Base-by-base conservation (phyloP, 2,329 filamentous ascomycete genomes). In the Botrytis galanthina region DNA sequence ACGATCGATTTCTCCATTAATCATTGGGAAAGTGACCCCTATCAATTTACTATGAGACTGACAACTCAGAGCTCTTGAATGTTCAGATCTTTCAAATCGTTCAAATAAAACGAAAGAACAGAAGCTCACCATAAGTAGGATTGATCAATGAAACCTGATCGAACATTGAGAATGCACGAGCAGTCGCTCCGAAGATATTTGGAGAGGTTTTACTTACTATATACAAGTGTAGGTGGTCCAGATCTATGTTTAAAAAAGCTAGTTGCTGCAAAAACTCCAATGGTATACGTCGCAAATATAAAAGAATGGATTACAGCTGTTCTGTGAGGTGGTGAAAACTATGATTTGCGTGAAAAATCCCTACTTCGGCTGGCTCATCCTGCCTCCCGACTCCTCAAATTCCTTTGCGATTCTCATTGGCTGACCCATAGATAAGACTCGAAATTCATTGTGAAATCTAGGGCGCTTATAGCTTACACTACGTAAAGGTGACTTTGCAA, bases 141-240 rank as follows among this genome's bases (percentile, higher is more conserved):
- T 72, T 54, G 26, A 72, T 51, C 4, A 72, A 35, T 8, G 70
- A 67, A n/a, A 60, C 59, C 48, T 72, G 70, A 48, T 72, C 61
- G 18, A 66, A 67, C n/a, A 59, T 48, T 7, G 70, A 72, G 14
- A 72, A 72, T 20, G 70, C 48, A 26, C 70, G 70, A 20, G 39
- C 22, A 16, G 61, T 46, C 0, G 10, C 3, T 22, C 1, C 6
- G 26, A 9, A 61, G 16, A 46, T 8, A 29, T 3, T 51, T 29
- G 0, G 4, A 18, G 3, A 3, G 5, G 3, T 46, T 18, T 7
- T 2, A 35, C 68, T 62, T 61, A 62, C 68, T 71, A 29, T 62
- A 71, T 7, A 39, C 51, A 20, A 71, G 39, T 22, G n/a, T 48
- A 44, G 44, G 54, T 48, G 54, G 37, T 32, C 59, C 20, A 46